Evolutionary conservation across 805 yeast species (phyloP).

Genomic region (Saccharomycopsis lassenensis): DNA sequence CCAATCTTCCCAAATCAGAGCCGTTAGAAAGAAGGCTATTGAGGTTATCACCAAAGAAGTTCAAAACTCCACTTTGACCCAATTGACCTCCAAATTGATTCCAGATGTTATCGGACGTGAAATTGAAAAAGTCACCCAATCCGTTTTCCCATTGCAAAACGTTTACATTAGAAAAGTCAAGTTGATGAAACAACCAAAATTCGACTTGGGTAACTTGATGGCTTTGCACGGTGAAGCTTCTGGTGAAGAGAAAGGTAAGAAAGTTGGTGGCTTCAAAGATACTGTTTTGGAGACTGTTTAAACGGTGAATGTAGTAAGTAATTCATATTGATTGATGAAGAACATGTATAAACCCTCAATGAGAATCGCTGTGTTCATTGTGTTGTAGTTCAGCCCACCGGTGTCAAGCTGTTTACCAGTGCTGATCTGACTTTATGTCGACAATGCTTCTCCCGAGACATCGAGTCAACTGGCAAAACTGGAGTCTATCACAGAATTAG

Average conservation of each 20-base stretch:
- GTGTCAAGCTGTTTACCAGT: too few species aligned
- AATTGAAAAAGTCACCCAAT: conserved; percentile 91
- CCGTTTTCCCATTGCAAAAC: conserved; percentile 95
- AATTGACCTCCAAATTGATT: conserved; percentile 91
- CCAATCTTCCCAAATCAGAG: conserved; percentile 94
- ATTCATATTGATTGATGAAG: too few species aligned
- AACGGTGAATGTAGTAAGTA: too few species aligned
- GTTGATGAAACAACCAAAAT: conserved; percentile 97
- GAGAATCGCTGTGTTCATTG: too few species aligned
- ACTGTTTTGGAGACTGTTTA: conserved; percentile 96
- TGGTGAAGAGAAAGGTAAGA: conserved; percentile 95
- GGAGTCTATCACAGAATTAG: too few species aligned
- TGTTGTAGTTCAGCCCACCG: too few species aligned
- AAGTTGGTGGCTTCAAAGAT: conserved; percentile 95
- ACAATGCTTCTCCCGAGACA: too few species aligned
- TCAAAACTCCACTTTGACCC: conserved; percentile 87
- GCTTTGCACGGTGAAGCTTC: conserved; percentile 96
- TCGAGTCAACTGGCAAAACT: too few species aligned
- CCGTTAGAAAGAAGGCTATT: conserved; percentile 91
- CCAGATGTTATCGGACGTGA: conserved; percentile 99
- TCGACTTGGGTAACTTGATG: conserved; percentile 92
- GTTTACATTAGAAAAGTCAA: conserved; percentile 98
- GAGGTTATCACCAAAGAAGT: conserved; percentile 97
- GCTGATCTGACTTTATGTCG: too few species aligned
- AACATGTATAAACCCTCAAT: too few species aligned